Evolutionary conservation across 2,329 filamentous ascomycete species (phyloP), one percentile per base, ranked within the genome.

Genomic region (Hymenoscyphus occultus): DNA sequence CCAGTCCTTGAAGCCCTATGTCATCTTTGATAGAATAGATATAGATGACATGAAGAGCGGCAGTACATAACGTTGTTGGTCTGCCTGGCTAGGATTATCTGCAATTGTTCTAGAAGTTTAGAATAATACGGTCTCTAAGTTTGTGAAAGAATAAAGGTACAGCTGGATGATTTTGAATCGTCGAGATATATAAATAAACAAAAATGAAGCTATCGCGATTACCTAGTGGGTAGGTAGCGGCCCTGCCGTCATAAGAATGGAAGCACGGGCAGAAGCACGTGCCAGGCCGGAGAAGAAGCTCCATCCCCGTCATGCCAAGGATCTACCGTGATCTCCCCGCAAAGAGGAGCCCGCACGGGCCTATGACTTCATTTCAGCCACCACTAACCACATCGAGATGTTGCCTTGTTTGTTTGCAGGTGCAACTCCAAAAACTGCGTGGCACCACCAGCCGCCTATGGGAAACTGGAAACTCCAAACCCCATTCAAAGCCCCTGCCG

Each of bases 221-320:
- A 22, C 22, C 22, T 22, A 22, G 22, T 22, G 22, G 22, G 22
- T 22, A 22, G 22, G 22, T 22, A 22, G 22, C 22, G 22, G 28
- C 28, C 28, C 28, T 28, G 28, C 28, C 28, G 28, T 28, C 28
- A 28, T 28, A 28, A 9, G 32, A 9, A 9, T 0, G 35, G 35
- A 4, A 35, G 35, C 9, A 7, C 35, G 35, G 5, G 9, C 35
- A 35, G 35, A 10, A 6, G 35, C 35, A 35, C 35, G 35, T 35
- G 35, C 19, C 48, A 54, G 19, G 22, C 48, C 48, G 48, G 48
- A 54, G 48, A 54, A 28, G 48, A 54, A 54, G 48, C 48, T 54
- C 48, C 48, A 54, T 54, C 48, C 48, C n/a, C 12, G 48, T 54
- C 19, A 12, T 54, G 48, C 19, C 48, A 54, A 54, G 48, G 48